Evolutionary conservation across 2,329 filamentous ascomycete genomes (phyloP).

Genomic region (Mycosphaerella arachidis): DNA sequence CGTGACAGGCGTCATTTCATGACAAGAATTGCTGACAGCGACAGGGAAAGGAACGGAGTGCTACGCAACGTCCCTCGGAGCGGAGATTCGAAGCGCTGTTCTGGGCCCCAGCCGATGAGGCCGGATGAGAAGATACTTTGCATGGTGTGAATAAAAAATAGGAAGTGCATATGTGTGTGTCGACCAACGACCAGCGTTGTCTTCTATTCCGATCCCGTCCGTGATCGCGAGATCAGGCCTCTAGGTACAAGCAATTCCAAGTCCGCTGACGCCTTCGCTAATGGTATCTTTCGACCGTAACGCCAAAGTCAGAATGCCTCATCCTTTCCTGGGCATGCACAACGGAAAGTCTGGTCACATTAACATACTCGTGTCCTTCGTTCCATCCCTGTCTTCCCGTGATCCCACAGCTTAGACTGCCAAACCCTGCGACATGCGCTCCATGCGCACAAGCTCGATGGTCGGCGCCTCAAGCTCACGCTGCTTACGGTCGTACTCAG

Average conservation of each 20-base stretch:
- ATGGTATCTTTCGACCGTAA: not conserved
- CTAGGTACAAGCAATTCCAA: slow-evolving; percentile 1
- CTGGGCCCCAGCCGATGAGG: too few relatives aligned
- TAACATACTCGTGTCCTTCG: not conserved
- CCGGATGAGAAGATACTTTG: too few relatives aligned
- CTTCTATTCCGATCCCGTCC: not conserved
- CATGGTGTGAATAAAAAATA: too few relatives aligned
- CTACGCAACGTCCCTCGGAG: too few relatives aligned
- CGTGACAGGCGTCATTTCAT: not conserved
- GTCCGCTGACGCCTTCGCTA: slow-evolving; percentile 2
- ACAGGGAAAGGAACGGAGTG: too few relatives aligned
- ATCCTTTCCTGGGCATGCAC: not conserved
- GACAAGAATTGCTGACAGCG: too few relatives aligned
- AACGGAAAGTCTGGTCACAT: not conserved
- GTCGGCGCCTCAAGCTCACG: slow-evolving; percentile 17
- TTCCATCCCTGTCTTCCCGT: not conserved
- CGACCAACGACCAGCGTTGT: slow-evolving; percentile 5
- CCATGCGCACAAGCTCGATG: slow-evolving; percentile 16
- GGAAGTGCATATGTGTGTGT: not conserved
- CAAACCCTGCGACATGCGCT: slow-evolving; percentile 16
- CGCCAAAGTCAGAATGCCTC: not conserved
- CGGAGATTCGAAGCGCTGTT: too few relatives aligned
- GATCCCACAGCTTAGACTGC: slow-evolving; percentile 6
- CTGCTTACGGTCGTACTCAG: slow-evolving; percentile 28
- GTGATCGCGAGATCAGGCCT: slow-evolving; percentile 1